These are phyloP conservation scores for Helianthus annuus DNA, from an alignment of 129 eudicot genomes.

Conservation along the genomic window HanXRQr2.0-SUNRISE NC_035446.2:160246439-160246938, in stretches of 20 bases:
- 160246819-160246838: too few relatives aligned
- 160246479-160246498: too few relatives aligned
- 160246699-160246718: neutral
- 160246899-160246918: neutral
- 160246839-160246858: neutral
- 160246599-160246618: neutral
- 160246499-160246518: too few relatives aligned
- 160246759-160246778: conserved; percentile 12
- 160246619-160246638: neutral
- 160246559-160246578: neutral
- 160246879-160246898: too few relatives aligned
- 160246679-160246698: conserved; percentile 11
- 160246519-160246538: too few relatives aligned
- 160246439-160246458: too few relatives aligned
- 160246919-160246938: neutral
- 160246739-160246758: neutral
- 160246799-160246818: conserved; percentile 3
- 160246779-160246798: neutral
- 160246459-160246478: too few relatives aligned
- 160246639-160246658: conserved; percentile 9
- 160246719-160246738: conserved; percentile 10
- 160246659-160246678: neutral
- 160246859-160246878: neutral
- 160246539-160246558: too few relatives aligned
- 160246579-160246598: neutral